Base-by-base conservation (phyloP, 2,329 filamentous ascomycete species). In the Ascomycota sp. region DNA sequence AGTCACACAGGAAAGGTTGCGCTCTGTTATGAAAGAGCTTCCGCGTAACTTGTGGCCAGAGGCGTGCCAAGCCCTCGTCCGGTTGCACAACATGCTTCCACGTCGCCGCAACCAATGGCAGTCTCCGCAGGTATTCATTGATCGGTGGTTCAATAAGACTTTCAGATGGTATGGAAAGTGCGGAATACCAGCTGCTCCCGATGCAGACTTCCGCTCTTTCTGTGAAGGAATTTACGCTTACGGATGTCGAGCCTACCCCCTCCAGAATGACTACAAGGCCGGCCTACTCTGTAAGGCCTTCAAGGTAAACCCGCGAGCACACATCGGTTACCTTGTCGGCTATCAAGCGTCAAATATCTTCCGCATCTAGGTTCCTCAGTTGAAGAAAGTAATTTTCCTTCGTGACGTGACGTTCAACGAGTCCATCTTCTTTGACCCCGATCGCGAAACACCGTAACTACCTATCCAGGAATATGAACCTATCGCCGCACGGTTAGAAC, bases 251-350 rank as follows among this genome's bases (percentile, higher is more conserved):
- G 26, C 26, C 9, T 28, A 28, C 12, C 26, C 26, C n/a, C 26
- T 28, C 19, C 9, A 27, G 12, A 27, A 8, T 13, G 9, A 13
- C 19, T 17, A 27, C 25, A 27, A 27, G 13, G 13, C 11, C 7
- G 25, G 25, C 8, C 10, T 17, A 8, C 5, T 17, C n/a, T 17
- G 4, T 8, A 27, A 17, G 9, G 9, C 10, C 10, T 27, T 27
- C 25, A 27, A 27, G 25, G 8, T 27, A 9, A 8, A 17, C 11
- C 25, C 25, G 9, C 11, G 25, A 27, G 27, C 27, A 7, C 27
- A 29, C 27, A 13, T 29, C 12, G 27, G 27, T n/a, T 29, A 29
- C 20, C 20, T 29, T 15, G 27, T 29, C 9, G 27, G 27, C 7
- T 29, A 29, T 13, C 27, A 29, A 11, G 27, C 27, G 10, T n/a